Evolutionary conservation across 345 rosid species (phyloP), one percentile per base, ranked within the genome.

Genomic region (Brassica nigra): DNA sequence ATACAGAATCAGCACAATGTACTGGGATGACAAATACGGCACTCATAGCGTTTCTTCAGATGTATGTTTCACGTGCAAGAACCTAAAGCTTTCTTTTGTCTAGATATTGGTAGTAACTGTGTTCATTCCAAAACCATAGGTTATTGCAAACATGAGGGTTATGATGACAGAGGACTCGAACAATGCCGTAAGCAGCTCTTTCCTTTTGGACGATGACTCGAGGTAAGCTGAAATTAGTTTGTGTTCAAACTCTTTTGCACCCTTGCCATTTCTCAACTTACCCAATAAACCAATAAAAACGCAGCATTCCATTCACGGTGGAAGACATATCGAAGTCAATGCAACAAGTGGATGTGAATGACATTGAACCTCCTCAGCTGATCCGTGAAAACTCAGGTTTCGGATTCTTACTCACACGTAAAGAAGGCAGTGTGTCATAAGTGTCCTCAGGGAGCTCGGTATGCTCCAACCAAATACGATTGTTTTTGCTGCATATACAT

Each of bases 21-120:
- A 96, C 79, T 96, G 99, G 98, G 99, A 96, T 84, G 99, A 93
- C 85, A 95, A 95, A 83, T 95, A 93, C 65, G 99, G 98, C 80
- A 93, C 98, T 0, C 99, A 90, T 66, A 96, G 92, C 14, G 99
- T 93, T 59, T 96, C 98, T 68, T 89, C 98, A n/a, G 98, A 96
- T 59, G 99, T 96, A 84, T 88, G 97, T 74, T 65, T 61, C 66
- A 36, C 76, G 68, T 72, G 18, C 68, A 30, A 29, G 37, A n/a
- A 27, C 23, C 16, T 71, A 28, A 76, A 5, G 15, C 20, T 67
- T 72, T 49, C 12, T 66, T 20, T 67, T 11, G 27, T 47, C 18
- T 58, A 15, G 27, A 65, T 34, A 18, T 49, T 73, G 65, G 10
- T 82, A 62, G 8, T 79, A 11, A 64, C 42, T 62, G 1, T 75